phyloP scores from a whole-genome alignment of 139 green algal genomes.

The Chlorella ohadii region DNA sequence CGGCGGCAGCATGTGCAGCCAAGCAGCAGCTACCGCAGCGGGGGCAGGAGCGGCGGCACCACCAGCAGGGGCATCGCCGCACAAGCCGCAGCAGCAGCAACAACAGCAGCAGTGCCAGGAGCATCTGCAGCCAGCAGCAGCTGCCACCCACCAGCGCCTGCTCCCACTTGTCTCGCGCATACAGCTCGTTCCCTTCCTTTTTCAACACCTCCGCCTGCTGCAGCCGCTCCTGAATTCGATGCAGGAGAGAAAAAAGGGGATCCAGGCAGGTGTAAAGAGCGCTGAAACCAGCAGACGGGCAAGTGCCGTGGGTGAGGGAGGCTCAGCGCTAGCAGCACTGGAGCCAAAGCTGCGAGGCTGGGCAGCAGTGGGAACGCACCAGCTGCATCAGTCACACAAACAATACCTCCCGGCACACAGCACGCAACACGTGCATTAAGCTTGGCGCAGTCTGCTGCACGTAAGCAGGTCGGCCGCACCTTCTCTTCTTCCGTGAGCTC shows the following conservation, averaged over 20 bases:
- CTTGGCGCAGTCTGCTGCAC: no score
- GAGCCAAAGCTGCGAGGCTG: no score
- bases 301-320: no score
- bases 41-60: not conserved
- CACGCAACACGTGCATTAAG: no score
- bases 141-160: constrained; percentile 42
- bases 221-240: constrained; percentile 34
- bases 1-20: no score
- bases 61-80: not conserved
- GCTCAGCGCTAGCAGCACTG: no score
- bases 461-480: not conserved
- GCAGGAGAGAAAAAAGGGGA: not conserved
- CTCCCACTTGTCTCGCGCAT: constrained; percentile 30
- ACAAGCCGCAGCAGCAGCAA: not conserved
- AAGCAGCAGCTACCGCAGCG: not conserved
- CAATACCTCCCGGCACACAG: no score
- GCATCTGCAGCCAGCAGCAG: not conserved
- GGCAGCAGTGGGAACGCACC: no score
- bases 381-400: no score
- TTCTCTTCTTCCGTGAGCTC: not conserved
- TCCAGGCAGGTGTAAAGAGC: no score
- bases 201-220: constrained; percentile 67
- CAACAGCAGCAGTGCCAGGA: not conserved
- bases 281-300: no score
- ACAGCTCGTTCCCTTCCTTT: constrained; percentile 74